Evolutionary conservation across 148 eudicot genomes (phyloP), one percentile per base, ranked within the genome.

Genomic region (Suaeda aralocaspica): DNA sequence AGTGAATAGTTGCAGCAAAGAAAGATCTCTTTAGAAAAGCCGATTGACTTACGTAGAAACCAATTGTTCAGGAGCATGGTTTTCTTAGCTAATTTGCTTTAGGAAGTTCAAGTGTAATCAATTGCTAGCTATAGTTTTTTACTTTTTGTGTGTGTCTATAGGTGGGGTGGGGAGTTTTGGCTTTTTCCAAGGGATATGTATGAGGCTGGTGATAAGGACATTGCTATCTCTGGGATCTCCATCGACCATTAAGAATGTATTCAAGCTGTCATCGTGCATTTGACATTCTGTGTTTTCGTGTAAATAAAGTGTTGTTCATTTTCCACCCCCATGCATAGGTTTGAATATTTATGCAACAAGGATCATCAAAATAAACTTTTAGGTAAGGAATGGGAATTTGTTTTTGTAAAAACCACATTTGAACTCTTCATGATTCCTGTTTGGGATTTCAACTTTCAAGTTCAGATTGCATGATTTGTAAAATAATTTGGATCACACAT

Each of bases 361-460:
- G 22, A 22, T 53, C 28, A 21, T 53, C 33, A 8, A n/a, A n/a
- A 26, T 19, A 15, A n/a, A 19, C 64, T 60, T 30, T 59, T 60
- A 3, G 15, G 15, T 14, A 34, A n/a, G 2, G 44, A 60, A 34
- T 9, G 22, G 21, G 33, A 16, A 8, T 49, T 49, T 49, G 18
- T 0, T 6, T 4, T 19, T 12, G 39, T 57, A 11, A 58, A 31
- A 51, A 13, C 29, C 62, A 24, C 30, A 28, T 34, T 10, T n/a
- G 19, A 24, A 8, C 29, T 30, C 39, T 49, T 57, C 33, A 6
- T 57, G 64, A 50, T 41, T 26, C 64, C 26, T 19, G 8, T 59
- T n/a, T 59, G 66, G 74, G 22, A 1, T 59, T 60, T 48, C 28
- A 21, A n/a, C 16, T 59, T 60, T 48, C 28, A 21, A n/a, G 25